Conservation (phyloP, 768 basidiomycete genomes). For the Myochromella boudieri region DNA sequence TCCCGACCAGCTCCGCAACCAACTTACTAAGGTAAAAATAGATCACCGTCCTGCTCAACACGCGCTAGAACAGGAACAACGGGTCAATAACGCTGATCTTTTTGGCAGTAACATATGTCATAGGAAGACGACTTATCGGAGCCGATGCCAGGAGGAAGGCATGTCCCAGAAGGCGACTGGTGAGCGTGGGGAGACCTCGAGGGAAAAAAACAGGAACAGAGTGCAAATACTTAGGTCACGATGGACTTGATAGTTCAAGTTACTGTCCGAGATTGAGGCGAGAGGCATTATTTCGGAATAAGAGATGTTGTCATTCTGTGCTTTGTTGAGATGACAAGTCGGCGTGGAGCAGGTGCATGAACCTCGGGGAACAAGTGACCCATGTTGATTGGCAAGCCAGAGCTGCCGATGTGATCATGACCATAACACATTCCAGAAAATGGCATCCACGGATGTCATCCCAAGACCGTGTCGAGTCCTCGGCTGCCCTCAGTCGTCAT, state of each 20-base stretch:
- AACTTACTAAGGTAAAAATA: background rate
- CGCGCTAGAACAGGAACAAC: conserved; percentile 1
- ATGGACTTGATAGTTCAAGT: too few species aligned
- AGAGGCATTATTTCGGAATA: conserved; percentile 14
- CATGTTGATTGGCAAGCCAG: background rate
- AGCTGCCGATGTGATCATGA: background rate
- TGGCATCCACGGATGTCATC: too few species aligned
- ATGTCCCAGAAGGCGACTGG: background rate
- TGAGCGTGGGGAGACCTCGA: background rate
- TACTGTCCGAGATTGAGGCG: conserved; percentile 22
- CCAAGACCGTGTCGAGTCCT: too few species aligned
- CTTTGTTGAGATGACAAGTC: background rate
- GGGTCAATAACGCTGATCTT: background rate
- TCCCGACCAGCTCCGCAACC: background rate
- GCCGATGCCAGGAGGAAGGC: background rate
- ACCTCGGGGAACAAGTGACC: conserved; percentile 7
- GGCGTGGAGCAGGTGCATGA: conserved; percentile 3
- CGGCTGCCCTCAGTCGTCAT: too few species aligned
- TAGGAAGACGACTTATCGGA: background rate
- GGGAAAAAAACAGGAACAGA: too few species aligned
- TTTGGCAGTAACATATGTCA: background rate
- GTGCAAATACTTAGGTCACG: conserved; percentile 13
- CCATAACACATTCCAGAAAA: background rate
- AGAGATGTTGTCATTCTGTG: conserved; percentile 7
- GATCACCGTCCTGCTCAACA: background rate